phyloP scores from a whole-genome alignment of 768 basidiomycete species.

The Lactarius sp. region DNA sequence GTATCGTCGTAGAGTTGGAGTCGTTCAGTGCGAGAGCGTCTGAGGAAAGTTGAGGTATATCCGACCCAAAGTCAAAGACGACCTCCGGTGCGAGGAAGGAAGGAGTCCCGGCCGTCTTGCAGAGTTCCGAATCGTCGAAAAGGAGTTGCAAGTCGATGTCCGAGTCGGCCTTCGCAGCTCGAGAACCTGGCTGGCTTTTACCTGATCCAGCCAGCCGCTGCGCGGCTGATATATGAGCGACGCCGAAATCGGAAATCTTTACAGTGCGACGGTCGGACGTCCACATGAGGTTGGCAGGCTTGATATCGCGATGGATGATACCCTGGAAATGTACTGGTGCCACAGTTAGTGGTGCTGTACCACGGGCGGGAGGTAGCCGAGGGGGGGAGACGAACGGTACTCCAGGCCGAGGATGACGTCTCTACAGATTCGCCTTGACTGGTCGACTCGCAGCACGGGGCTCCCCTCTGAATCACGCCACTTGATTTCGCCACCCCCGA shows the following conservation, averaged over 20 bases:
- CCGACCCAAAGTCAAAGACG: slow-evolving; percentile 53
- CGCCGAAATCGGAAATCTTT: slow-evolving; percentile 98
- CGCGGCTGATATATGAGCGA: slow-evolving; percentile 92
- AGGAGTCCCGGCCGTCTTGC: slow-evolving; percentile 91
- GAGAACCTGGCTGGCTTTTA: slow-evolving; percentile 20
- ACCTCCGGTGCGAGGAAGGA: slow-evolving; percentile 97
- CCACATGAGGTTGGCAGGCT: slow-evolving; percentile 95
- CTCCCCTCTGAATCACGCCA: slow-evolving; percentile 65
- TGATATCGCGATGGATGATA: slow-evolving; percentile 99
- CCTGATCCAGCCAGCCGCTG: slow-evolving; percentile 69
- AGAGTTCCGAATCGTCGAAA: slow-evolving; percentile 79
- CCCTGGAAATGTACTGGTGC: slow-evolving; percentile 90
- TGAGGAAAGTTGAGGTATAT: slow-evolving; percentile 26
- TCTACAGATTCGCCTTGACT: slow-evolving; percentile 82
- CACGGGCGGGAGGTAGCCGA: slow-evolving; percentile 15
- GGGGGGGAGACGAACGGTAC: slow-evolving; percentile 62
- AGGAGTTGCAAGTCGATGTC: slow-evolving; percentile 54
- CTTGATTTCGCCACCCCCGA: slow-evolving; percentile 90
- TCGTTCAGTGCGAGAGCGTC: slow-evolving; percentile 34
- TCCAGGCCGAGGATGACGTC: slow-evolving; percentile 94
- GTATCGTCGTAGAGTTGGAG: slow-evolving; percentile 34
- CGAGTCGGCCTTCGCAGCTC: slow-evolving; percentile 14
- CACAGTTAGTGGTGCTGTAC: neutral
- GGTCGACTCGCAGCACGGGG: slow-evolving; percentile 77
- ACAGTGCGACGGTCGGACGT: slow-evolving; percentile 79